Evolutionary conservation across 2,329 filamentous ascomycete genomes (phyloP).

Genomic region (Aureobasidium sp.): DNA sequence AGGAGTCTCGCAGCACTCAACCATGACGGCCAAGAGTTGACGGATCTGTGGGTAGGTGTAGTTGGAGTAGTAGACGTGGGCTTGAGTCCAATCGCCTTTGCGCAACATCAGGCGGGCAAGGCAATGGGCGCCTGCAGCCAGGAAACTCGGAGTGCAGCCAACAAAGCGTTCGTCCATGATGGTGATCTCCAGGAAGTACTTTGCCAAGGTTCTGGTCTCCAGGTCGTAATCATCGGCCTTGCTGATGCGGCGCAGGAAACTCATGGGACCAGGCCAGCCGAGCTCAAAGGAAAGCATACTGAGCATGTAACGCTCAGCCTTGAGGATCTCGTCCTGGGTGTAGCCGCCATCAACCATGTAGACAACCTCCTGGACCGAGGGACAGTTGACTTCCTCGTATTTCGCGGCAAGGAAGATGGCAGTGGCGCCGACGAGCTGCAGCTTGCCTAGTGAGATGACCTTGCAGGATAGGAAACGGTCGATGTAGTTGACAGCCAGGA

Average conservation of each 20-base stretch:
- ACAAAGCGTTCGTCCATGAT: conserved; percentile 99
- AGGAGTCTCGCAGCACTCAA: conserved; percentile 80
- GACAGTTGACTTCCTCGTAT: conserved; percentile 98
- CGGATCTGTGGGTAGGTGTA: conserved; percentile 83
- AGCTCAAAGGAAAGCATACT: conserved; percentile 93
- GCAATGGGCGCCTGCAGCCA: conserved; percentile 87
- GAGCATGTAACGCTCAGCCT: conserved; percentile 97
- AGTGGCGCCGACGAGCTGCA: conserved; percentile 92
- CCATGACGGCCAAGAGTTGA: conserved; percentile 65
- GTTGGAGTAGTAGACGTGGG: conserved; percentile 85
- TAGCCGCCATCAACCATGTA: conserved; percentile 98
- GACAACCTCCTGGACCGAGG: conserved; percentile 87
- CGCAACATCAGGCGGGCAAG: conserved; percentile 78
- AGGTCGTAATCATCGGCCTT: conserved; percentile 97
- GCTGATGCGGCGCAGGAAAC: conserved; percentile 91
- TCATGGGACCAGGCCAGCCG: conserved; percentile 98
- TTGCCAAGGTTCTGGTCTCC: conserved; percentile 88
- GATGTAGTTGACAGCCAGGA: conserved; percentile 92
- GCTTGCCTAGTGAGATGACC: conserved; percentile 86
- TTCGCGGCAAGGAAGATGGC: conserved; percentile 94
- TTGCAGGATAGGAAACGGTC: conserved; percentile 94
- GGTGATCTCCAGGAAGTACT: conserved; percentile 94
- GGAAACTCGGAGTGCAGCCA: conserved; percentile 78
- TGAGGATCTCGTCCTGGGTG: conserved; percentile 81
- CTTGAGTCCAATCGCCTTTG: conserved; percentile 79